Evolutionary conservation across 805 yeast species (phyloP), one percentile per base, ranked within the genome.

Genomic region (Wickerhamiella sergipiensis): DNA sequence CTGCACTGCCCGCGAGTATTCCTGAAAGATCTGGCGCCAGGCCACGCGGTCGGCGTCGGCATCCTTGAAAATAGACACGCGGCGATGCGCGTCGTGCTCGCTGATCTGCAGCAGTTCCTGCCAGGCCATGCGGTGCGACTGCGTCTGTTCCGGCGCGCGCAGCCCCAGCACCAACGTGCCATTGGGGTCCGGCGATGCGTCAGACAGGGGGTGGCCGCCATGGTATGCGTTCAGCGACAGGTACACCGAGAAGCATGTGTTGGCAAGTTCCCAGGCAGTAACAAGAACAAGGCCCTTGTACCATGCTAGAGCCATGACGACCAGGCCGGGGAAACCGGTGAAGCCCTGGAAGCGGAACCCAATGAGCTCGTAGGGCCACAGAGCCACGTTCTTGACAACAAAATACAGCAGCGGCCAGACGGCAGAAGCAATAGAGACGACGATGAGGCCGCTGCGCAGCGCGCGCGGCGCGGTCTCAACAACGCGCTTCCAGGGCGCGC

Each of bases 91-190:
- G 43, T 60, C 57, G 31, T 55, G 55, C 36, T 55, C 53, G 6
- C 69, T 61, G 42, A 71, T 63, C 22, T 52, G 50, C 15, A 54
- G 49, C 10, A 71, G 59, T 50, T 70, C 74, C 45, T 65, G 61
- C 60, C 67, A 71, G 0, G 75, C 74, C 18, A 61, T 55, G 8
- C 65, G 52, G 45, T 61, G 56, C 5, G 67, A 58, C 9, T 42
- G 50, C 10, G 52, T 52, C 2, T 43, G n/a, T 9, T 13, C 19
- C 10, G 40, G 40, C 15, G 59, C 53, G 6, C 57, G 44, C 33
- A 71, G 55, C 1, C 74, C 75, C 6, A 65, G 55, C 3, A 70
- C 54, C 38, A 70, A 55, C 8, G 72, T 62, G n/a, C 64, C 69
- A 43, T 69, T 69, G 9, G 61, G 61, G 53, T 63, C 65, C 6